Evolutionary conservation across 2,329 filamentous ascomycete species (phyloP), one percentile per base, ranked within the genome.

Genomic region (Aureobasidium sp.): DNA sequence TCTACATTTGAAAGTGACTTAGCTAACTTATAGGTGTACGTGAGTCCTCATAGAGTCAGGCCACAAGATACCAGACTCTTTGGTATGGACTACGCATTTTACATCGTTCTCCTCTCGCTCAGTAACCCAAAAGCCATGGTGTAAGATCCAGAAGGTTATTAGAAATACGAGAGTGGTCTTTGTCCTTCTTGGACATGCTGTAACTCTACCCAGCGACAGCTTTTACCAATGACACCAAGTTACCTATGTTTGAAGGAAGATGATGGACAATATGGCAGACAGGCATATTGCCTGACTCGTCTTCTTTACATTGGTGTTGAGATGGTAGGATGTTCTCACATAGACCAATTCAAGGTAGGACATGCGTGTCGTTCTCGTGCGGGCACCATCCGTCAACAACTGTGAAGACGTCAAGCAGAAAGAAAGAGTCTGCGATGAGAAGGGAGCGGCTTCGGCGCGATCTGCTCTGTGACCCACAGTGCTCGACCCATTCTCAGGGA

Each of bases 81-180:
- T 46, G 53, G 39, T 57, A 48, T 57, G 32, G 53, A 46, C 41
- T 24, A 46, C 53, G 53, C 53, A 46, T 57, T 37, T 55, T 15
- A 55, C 52, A 46, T 57, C 41, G n/a, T 47, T 57, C 39, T 57
- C 53, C 39, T 47, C 53, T 57, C 53, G 53, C 53, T 57, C 41
- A 47, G 53, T 46, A 57, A 57, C 53, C 53, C 53, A 57, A 47
- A 57, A 37, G 53, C 53, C 53, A 57, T 46, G 53, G 29, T 12
- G 37, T 20, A 36, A 57, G 53, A 41, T 57, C 53, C 26, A 32
- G 52, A 12, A 44, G 52, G 52, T 55, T 55, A 44, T 44, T 55
- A 44, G 37, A 55, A 32, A 43, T 44, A 55, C 52, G 52, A 55
- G 52, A 44, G 52, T n/a, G 37, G n/a, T n/a, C 26, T 29, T 20